Evolutionary conservation across 495 filamentous ascomycete genomes (phyloP).

Genomic region (Pyrenopolyporus hunteri): DNA sequence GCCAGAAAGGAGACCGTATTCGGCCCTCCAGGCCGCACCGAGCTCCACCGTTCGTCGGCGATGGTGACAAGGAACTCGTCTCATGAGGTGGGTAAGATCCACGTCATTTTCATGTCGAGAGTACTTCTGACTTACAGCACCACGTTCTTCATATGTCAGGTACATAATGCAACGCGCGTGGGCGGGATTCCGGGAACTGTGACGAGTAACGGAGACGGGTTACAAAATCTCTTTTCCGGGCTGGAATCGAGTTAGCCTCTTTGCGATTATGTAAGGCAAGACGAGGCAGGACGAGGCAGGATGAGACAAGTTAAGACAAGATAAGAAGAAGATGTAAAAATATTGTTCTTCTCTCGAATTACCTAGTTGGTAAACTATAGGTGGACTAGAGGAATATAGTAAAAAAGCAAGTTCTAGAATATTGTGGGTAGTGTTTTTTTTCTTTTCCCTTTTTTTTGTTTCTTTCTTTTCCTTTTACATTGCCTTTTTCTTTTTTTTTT

Average conservation of each 20-base stretch:
- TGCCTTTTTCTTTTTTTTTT: no score
- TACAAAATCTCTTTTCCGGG: conserved; percentile 20
- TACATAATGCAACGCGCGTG: conserved; percentile 37
- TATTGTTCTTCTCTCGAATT: no score
- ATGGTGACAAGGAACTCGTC: conserved; percentile 14
- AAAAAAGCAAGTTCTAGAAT: no score
- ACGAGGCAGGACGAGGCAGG: background rate
- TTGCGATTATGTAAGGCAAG: conserved; percentile 1
- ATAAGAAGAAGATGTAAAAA: no score
- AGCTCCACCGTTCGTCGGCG: conserved; percentile 35
- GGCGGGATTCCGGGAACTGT: conserved; percentile 29
- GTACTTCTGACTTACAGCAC: conserved; percentile 36
- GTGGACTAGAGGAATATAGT: no score
- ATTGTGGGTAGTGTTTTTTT: no score
- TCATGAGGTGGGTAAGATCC: conserved; percentile 12
- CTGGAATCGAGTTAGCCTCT: background rate
- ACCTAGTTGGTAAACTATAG: no score
- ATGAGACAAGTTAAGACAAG: no score
- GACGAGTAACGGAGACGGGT: conserved; percentile 21
- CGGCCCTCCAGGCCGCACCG: conserved; percentile 37
- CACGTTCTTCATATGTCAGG: conserved; percentile 38
- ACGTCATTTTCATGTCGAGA: conserved; percentile 32
- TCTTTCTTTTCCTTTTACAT: no score
- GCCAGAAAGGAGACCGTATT: conserved; percentile 38
- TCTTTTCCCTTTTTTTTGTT: no score